Evolutionary conservation across 2,329 filamentous ascomycete genomes (phyloP).

Genomic region (Ceratocystis eucalypticola): DNA sequence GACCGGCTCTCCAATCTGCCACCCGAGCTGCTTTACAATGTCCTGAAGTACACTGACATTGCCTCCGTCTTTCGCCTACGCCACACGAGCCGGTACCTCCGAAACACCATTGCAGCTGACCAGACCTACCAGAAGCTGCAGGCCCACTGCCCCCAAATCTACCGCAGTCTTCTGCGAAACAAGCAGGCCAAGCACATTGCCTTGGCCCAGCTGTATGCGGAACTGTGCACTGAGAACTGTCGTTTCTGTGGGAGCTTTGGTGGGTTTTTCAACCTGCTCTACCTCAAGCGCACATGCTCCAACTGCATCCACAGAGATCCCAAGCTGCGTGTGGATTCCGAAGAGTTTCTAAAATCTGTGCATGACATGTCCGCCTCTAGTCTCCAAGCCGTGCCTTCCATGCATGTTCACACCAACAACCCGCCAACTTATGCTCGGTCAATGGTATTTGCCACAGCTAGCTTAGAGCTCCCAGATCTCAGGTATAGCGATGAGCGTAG

Average conservation of each 20-base stretch:
- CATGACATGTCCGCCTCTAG: background rate
- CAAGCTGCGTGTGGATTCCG: background rate
- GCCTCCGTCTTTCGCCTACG: slow-evolving; percentile 6
- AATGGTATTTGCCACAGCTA: background rate
- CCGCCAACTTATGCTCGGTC: too few relatives aligned
- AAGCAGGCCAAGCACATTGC: slow-evolving; percentile 2
- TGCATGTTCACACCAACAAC: background rate
- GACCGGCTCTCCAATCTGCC: slow-evolving; percentile 6
- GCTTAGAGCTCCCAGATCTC: background rate
- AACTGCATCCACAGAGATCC: background rate
- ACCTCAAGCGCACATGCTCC: slow-evolving; percentile 1
- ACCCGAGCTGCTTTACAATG: background rate
- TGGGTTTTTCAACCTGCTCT: slow-evolving; percentile 9
- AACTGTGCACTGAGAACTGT: slow-evolving; percentile 2
- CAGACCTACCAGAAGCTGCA: background rate
- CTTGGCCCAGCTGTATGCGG: background rate
- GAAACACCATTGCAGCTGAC: background rate
- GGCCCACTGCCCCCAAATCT: background rate
- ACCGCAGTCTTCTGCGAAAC: slow-evolving; percentile 2
- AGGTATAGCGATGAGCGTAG: background rate
- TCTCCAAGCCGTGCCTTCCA: background rate
- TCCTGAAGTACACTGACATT: slow-evolving; percentile 1
- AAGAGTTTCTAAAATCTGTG: background rate
- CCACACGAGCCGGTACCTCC: slow-evolving; percentile 7
- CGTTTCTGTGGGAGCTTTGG: slow-evolving; percentile 8